Base-by-base conservation (phyloP, 2,329 filamentous ascomycete species). In the Eutypella sp. region DNA sequence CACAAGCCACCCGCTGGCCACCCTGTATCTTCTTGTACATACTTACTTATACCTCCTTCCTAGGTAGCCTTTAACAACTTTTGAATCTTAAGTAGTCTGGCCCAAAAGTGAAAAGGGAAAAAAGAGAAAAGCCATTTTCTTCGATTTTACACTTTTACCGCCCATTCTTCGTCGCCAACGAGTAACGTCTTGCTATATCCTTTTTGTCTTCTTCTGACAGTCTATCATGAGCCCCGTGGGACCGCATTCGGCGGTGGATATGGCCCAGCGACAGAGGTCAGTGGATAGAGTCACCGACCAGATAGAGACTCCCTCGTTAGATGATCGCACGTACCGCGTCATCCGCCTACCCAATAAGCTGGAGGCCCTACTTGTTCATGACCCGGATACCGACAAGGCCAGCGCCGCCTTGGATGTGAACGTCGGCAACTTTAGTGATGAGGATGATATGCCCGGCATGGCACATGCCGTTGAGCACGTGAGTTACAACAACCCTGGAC, bases 331-430 rank as follows among this genome's bases (percentile, higher is more conserved):
- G 25, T 99, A 99, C 65, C 80, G 92, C 47, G 89, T 99, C 52
- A 84, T 97, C 57, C 81, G 82, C 44, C 76, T 99, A 44, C 73
- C 81, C 40, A 99, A 99, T 67, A 78, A 91, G 65, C 79, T 99
- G 15, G 92, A 99, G 73, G 92, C 84, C 7, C 75, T 99, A 16
- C 72, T 99, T 41, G 93, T 97, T 46, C 92, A 97, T 64, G 93
- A 99, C 69, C 81, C 88, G 1, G 85, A 95, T 51, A 96, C 93
- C 7, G 93, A 99, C 74, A 97, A 97, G 76, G 91, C 93, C 53
- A 95, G 90, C 60, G 93, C 92, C 9, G 87, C 92, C 42, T 82
- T 97, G 62, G 93, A 97, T 64, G 91, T 97, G 62, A 91, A 95
- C 66, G 92, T 96, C 29, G 93, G 93, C 50, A 95, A 89, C 67